These are phyloP conservation scores for Petunia axillaris DNA, from an alignment of 257 asterid species.

Conservation along the genomic window DNA sequence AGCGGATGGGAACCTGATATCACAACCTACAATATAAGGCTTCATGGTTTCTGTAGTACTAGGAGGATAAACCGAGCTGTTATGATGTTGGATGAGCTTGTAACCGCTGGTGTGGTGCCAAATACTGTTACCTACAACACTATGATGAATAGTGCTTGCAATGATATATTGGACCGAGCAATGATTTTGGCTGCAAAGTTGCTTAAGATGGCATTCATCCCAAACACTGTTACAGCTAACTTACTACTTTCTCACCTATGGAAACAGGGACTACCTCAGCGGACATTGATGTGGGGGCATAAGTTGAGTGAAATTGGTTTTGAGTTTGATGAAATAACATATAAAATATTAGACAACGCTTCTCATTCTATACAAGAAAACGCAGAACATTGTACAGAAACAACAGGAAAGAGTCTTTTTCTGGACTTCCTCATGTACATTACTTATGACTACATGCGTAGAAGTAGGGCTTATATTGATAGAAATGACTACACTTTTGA, in stretches of 20 bases:
- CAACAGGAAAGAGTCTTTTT: conserved; percentile 73
- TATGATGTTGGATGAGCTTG: conserved; percentile 69
- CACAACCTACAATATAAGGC: conserved; percentile 75
- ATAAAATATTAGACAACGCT: conserved; percentile 67
- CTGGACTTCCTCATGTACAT: conserved; percentile 87
- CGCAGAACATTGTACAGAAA: conserved; percentile 44
- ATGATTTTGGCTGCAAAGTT: conserved; percentile 82
- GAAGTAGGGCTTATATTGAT: conserved; percentile 44
- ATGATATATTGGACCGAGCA: conserved; percentile 82
- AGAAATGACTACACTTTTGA: conserved; percentile 36
- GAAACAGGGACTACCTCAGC: conserved; percentile 83
- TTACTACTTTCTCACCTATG: conserved; percentile 73
- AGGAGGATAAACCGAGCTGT: conserved; percentile 70
- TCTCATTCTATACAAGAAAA: conserved; percentile 53
- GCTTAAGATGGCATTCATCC: conserved; percentile 87
- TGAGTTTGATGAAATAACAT: conserved; percentile 81
- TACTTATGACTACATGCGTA: conserved; percentile 64
- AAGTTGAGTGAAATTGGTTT: conserved; percentile 74
- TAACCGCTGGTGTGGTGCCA: conserved; percentile 77
- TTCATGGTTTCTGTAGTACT: conserved; percentile 74
- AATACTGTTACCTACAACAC: conserved; percentile 88
- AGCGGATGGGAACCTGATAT: conserved; percentile 85
- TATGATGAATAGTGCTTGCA: conserved; percentile 69
- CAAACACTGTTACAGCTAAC: conserved; percentile 74
- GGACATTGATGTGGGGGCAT: conserved; percentile 81